Base-by-base conservation (phyloP, 2,329 filamentous ascomycete genomes). In the Penicillium rolfsii region DNA sequence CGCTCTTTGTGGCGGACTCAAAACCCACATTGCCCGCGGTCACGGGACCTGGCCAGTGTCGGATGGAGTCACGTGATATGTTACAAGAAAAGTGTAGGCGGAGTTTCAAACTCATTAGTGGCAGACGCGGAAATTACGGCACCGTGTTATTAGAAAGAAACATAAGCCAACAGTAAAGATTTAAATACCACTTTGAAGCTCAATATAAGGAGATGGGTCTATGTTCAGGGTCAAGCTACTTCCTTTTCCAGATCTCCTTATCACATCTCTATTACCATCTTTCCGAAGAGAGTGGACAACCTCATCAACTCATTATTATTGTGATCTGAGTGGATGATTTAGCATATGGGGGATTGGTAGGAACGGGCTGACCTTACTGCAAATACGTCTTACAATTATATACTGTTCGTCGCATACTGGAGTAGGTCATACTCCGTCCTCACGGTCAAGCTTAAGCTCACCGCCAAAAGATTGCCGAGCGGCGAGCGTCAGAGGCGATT, bases 1-100 rank as follows among this genome's bases (percentile, higher is more conserved):
- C 71, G 60, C 71, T 54, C 52, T 72, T 75, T 75, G 73, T 75
- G 73, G 72, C 72, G 72, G 73, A 57, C 70, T 71, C 73, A 75
- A 76, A 76, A 75, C 73, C 74, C 74, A 75, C 74, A 73, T 70
- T 72, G 66, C 60, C 62, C 46, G 48, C 53, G 33, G 45, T 58
- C 64, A 67, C 57, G 59, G 62, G 67, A 66, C 8, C 52, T 33
- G 36, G 7, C 38, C 52, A 30, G 36, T 16, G 22, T 38, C 36
- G n/a, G 36, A n/a, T 7, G 36, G 1, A 12, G n/a, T 64, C 60
- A 64, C 54, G 58, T 54, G 63, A 67, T 14, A 24, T n/a, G 16
- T 14, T 36, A 33, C 2, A 36, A 2, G 35, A 12, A 40, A 40
- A n/a, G 36, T 43, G 30, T 8, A 8, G 48, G 33, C 30, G 6